Conservation (phyloP, 805 yeast species). For the Cyberlindnera samutprakarnensis region DNA sequence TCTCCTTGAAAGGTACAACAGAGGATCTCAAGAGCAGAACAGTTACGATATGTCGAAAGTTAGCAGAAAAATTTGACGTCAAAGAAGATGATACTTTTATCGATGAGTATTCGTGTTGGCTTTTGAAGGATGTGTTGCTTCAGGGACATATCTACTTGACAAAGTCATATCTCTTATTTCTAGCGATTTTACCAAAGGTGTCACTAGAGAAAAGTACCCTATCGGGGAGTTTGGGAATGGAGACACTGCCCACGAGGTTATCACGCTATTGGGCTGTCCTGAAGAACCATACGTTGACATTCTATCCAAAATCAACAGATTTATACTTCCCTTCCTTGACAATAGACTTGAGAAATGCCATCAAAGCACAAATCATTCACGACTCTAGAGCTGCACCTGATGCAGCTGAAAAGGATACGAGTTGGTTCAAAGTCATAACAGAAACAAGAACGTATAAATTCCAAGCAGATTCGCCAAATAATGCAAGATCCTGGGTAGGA, state of each 20-base stretch:
- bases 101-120: conserved; percentile 71
- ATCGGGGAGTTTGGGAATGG: conserved; percentile 44
- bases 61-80: conserved; percentile 35
- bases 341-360: conserved; percentile 61
- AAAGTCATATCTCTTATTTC: conserved; percentile 53
- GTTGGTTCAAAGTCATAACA: conserved; percentile 54
- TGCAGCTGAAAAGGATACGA: conserved; percentile 12
- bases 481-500: conserved; percentile 79
- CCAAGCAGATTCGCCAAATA: conserved; percentile 60
- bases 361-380: conserved; percentile 46
- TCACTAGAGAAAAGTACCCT: conserved; percentile 33
- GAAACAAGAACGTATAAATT: conserved; percentile 53
- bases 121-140: conserved; percentile 69
- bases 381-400: too few species aligned
- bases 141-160: conserved; percentile 86
- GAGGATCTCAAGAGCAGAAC: conserved; percentile 25
- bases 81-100: conserved; percentile 46
- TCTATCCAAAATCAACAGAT: conserved; percentile 67
- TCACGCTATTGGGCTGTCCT: conserved; percentile 75
- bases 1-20: conserved; percentile 5
- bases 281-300: conserved; percentile 56
- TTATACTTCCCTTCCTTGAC: conserved; percentile 77
- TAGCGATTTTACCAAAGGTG: conserved; percentile 68
- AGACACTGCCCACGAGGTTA: conserved; percentile 20
- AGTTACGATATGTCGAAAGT: conserved; percentile 27